Percentiles rank a stretch among this genome's conserved stretches.
phyloP scores from a whole-genome alignment of 148 eudicot genomes.

The Polygonum aviculare region DNA sequence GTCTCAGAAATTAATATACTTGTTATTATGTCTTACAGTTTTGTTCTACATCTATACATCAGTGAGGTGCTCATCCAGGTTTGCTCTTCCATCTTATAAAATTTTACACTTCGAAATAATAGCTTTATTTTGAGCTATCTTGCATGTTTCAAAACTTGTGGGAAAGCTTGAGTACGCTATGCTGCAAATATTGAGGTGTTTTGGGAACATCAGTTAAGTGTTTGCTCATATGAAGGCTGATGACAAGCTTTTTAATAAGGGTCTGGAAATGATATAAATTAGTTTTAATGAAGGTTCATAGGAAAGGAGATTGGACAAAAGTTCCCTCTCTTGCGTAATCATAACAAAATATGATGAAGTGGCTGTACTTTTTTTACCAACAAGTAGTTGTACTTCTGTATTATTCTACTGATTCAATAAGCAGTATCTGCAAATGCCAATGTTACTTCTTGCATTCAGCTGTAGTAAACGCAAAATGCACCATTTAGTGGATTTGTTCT shows the following conservation, averaged over 20 bases:
- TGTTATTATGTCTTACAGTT: constrained; percentile 45
- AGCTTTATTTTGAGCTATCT: not conserved
- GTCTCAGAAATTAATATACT: not conserved
- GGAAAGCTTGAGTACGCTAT: not conserved
- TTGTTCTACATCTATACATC: constrained; percentile 49
- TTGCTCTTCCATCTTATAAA: constrained; percentile 9
- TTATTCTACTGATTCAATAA: not conserved
- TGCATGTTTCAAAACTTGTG: not conserved
- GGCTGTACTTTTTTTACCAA: too few relatives aligned
- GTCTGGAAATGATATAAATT: not conserved
- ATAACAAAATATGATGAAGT: not conserved
- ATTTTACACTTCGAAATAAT: not conserved
- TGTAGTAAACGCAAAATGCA: not conserved
- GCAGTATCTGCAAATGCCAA: not conserved
- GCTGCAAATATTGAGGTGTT: not conserved
- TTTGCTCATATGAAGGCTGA: not conserved
- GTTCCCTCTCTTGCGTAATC: not conserved
- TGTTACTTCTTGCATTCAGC: not conserved
- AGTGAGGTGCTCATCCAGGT: constrained; percentile 85
- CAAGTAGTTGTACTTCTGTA: not conserved
- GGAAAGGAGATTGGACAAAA: not conserved
- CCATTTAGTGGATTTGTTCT: not conserved
- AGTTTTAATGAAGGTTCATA: not conserved
- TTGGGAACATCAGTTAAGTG: too few relatives aligned
- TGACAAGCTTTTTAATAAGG: not conserved